Evolutionary conservation across 495 filamentous ascomycete genomes (phyloP), one percentile per base, ranked within the genome.

Genomic region (Trichoderma virens): DNA sequence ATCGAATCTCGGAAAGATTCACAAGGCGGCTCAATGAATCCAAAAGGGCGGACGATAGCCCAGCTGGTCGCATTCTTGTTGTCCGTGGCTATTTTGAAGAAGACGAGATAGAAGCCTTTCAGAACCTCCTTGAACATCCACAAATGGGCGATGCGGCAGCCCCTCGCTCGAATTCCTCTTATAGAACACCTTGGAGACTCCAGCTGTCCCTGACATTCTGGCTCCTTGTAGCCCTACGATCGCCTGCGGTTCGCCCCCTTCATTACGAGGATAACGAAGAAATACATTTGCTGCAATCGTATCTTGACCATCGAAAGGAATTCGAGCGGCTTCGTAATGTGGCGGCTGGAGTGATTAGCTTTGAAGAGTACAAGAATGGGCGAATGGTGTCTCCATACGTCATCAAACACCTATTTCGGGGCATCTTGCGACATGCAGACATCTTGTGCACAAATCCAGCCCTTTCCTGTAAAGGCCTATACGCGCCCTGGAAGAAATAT

Each of bases 371-470:
- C n/a, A 30, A 14, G 20, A 18, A 35, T 1, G 62, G 62, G 8
- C 3, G 8, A 1, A 32, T 25, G 3, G 35, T 62, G 9, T 7
- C 8, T 0, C n/a, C 38, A 7, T 16, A 62, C 31, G 38, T 14
- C 5, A 56, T 68, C 23, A 13, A 23, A 14, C 38, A 30, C 2
- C 14, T 43, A 1, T 16, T 68, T 9, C 8, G 11, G 5, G n/a
- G 16, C 0, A 61, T 68, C 9, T 25, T 65, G 32, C 9, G 3
- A 2, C 20, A 5, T 0, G 67, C 65, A 3, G 59, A 68, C 35
- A n/a, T 60, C n/a, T 35, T 66, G 16, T 28, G 63, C 34, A 62
- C 65, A 4, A 66, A 62, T 5, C 65, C 67, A 25, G 65, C 60
- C 62, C 0, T 25, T 30, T 41, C 43, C 7, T n/a, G 39, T 5